Percentiles rank a stretch among this genome's conserved stretches.
Conservation (phyloP, 1,139 yeast species). For the Geotrichum macrosporum region DNA sequence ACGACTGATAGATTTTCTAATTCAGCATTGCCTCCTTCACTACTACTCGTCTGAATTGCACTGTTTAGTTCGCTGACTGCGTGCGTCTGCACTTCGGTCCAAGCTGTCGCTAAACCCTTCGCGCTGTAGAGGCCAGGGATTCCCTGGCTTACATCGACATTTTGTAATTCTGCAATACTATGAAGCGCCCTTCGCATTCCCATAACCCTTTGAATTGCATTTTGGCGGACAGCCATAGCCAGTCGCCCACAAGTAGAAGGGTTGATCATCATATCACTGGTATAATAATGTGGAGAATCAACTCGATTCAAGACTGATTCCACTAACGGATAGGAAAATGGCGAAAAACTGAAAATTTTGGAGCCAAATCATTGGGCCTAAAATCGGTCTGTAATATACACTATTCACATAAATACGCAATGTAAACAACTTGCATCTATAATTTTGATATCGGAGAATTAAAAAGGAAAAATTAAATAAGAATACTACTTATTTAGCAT, state of each 20-base stretch:
- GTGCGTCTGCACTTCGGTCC: conserved; percentile 76
- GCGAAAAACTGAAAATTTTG: conserved; percentile 9
- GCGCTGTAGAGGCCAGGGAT: conserved; percentile 69
- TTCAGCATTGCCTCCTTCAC: conserved; percentile 4
- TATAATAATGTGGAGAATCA: not conserved
- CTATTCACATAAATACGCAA: not conserved
- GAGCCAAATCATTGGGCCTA: conserved; percentile 5
- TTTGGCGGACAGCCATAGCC: conserved; percentile 3
- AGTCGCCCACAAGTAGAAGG: conserved; percentile 5
- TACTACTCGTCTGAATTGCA: conserved; percentile 24
- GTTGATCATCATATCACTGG: not conserved
- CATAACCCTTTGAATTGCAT: conserved; percentile 2
- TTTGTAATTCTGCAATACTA: conserved; percentile 35
- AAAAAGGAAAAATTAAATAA: too few species aligned
- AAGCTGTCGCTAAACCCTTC: conserved; percentile 65
- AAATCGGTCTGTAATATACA: not conserved
- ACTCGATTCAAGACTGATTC: not conserved
- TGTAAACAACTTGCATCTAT: too few species aligned
- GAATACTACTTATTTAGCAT: too few species aligned
- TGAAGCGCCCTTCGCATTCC: conserved; percentile 20
- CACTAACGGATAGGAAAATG: not conserved
- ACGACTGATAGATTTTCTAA: conserved; percentile 6
- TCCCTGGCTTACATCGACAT: conserved; percentile 44
- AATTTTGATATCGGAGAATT: too few species aligned
- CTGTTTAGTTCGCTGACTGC: conserved; percentile 64